These are phyloP conservation scores for Pisolithus albus DNA, from an alignment of 768 basidiomycete genomes.

Conservation along the genomic window DNA sequence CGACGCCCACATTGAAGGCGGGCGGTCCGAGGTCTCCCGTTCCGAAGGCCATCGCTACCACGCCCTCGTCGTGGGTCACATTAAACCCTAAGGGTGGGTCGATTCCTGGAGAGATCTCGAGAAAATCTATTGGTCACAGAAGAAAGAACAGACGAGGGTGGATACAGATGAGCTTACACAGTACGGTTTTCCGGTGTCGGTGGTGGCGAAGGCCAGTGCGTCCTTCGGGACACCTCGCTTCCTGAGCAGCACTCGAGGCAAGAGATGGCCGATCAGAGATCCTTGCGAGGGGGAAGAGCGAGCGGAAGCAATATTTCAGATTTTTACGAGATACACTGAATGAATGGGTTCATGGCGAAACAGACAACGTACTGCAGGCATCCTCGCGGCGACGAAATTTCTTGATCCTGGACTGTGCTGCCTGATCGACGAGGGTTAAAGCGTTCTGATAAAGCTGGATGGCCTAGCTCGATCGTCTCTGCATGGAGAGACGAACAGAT, in stretches of 20 bases:
- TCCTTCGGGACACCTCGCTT: conserved; percentile 46
- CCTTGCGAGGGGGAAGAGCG: conserved; percentile 35
- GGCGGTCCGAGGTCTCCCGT: conserved; percentile 47
- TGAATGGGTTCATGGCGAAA: too few species aligned
- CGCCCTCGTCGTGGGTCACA: conserved; percentile 70
- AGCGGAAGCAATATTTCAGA: conserved; percentile 1
- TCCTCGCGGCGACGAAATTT: conserved; percentile 69
- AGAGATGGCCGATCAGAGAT: conserved; percentile 68
- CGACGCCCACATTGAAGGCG: conserved; percentile 57
- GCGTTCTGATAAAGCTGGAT: conserved; percentile 56
- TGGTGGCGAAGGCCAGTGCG: conserved; percentile 47
- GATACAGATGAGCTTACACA: conserved; percentile 39
- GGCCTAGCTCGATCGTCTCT: not conserved
- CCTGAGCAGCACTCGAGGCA: conserved; percentile 57
- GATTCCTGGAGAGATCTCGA: conserved; percentile 38
- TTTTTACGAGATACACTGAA: not conserved
- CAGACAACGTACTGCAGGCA: conserved; percentile 53
- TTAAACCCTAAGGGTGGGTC: conserved; percentile 68
- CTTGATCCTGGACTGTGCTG: conserved; percentile 49
- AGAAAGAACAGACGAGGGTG: not conserved
- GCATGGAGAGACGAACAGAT: not conserved
- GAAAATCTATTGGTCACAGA: conserved; percentile 2
- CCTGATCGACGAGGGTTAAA: conserved; percentile 50
- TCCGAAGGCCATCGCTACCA: conserved; percentile 60
- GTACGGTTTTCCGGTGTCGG: conserved; percentile 70